Evolutionary conservation across 306 rosid genomes (phyloP), one percentile per base, ranked within the genome.

Genomic region (Dryas drummondii): DNA sequence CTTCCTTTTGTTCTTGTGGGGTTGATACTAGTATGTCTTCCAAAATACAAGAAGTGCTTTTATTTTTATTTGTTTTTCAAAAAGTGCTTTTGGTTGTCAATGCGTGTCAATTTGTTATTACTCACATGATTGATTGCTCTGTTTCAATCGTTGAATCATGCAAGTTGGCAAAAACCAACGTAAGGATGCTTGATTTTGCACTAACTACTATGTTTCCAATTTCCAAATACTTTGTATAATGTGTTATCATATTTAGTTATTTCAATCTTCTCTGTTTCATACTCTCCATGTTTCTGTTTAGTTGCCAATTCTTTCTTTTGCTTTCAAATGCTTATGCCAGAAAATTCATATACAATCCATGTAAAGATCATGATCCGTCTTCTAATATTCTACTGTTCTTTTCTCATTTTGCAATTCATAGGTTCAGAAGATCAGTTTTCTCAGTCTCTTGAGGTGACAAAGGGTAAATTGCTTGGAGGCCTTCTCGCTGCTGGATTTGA

Each of bases 401-500:
- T 79, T 52, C 63, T 56, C 19, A 5, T 40, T 72, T 84, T 74
- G 69, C 67, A 40, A 66, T 71, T 56, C 49, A 60, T 75, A 80
- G 90, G 73, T 78, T 72, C 76, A 62, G 80, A 71, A 57, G 81
- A 77, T n/a, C 63, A 50, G 15, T 41, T 72, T 46, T 81, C 80
- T 60, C 70, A 13, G 37, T 76, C 83, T 41, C 54, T 8, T 47
- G 77, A 60, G 68, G 70, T 81, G 78, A 86, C 68, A 26, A 76
- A 61, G 73, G 92, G 88, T 83, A 78, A 77, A 55, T 70, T 86
- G 68, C 80, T 79, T 37, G 81, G 87, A 7, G 91, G 92, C 61
- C 89, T 90, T 79, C 84, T 90, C 46, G 59, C 80, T 69, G 80
- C 65, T 54, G 89, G 87, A 57, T 84, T 90, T 71, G 84, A 88